Base-by-base conservation (phyloP, 768 basidiomycete species). In the Hortiboletus flavorubellus region DNA sequence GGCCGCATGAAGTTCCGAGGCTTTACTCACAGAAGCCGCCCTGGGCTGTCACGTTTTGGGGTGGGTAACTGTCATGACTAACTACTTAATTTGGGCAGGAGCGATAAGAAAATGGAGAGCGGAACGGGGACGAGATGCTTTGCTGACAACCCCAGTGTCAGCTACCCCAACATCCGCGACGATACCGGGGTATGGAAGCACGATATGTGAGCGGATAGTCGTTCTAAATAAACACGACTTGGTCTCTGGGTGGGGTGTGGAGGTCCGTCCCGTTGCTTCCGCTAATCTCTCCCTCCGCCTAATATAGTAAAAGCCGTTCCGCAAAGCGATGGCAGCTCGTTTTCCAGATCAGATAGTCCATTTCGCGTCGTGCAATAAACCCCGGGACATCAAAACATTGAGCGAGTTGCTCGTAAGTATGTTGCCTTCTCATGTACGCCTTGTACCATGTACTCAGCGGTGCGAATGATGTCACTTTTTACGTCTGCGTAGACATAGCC, bases 201-300 rank as follows among this genome's bases (percentile, higher is more conserved):
- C 56, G 23, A 69, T 83, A 48, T 91, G 91, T 64, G 90, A 95
- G 72, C 87, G 89, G 53, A 80, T 98, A 34, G 83, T 99, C 42
- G 90, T 98, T 11, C 80, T 98, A 59, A 96, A 92, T 65, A 98
- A 98, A 75, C 81, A 89, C 40, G 97, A 98, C 73, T 77, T 98
- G 49, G 93, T 95, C 9, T 85, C 94, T 40, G 78, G 82, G 63
- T 90, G 90, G 85, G 94, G 93, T 35, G 80, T 94, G 63, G 82
- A 91, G 80, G 96, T 95, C 41, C 49, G 58, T 59, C 44, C 57
- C 51, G 26, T 48, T 45, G 29, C 29, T 44, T 64, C 56, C 46
- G 45, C 15, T 31, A 10, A 8, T 42, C 47, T 51, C 47, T 43
- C 39, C n/a, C 15, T 38, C 35, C 40, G 45, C 59, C 57, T 60